phyloP scores from a whole-genome alignment of 2,329 filamentous ascomycete genomes.

The Rhynchosporium secalis region DNA sequence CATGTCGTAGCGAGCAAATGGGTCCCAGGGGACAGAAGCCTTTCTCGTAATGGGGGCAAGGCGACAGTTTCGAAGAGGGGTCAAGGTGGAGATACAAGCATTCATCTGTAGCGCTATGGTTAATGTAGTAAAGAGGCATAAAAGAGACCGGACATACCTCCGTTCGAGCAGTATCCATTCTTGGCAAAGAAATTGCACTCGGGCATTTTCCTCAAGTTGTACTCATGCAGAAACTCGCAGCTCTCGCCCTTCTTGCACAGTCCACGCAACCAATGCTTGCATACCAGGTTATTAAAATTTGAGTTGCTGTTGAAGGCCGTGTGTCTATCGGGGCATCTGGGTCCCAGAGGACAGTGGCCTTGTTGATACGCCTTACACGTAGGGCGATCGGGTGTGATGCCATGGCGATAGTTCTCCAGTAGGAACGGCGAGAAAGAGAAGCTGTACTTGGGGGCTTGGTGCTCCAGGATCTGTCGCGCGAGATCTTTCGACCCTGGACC shows the following conservation, averaged over 20 bases:
- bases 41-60: slow-evolving; percentile 88
- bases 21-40: slow-evolving; percentile 94
- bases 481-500: slow-evolving; percentile 36
- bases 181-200: slow-evolving; percentile 96
- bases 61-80: slow-evolving; percentile 73
- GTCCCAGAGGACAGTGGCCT: slow-evolving; percentile 83
- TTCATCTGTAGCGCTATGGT: slow-evolving; percentile 59
- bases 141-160: slow-evolving; percentile 43
- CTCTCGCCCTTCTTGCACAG: slow-evolving; percentile 96
- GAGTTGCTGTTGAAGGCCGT: slow-evolving; percentile 42
- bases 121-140: slow-evolving; percentile 21
- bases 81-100: slow-evolving; percentile 92
- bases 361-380: slow-evolving; percentile 83
- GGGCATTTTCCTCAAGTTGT: slow-evolving; percentile 96
- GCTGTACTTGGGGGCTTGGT: slow-evolving; percentile 57
- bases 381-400: slow-evolving; percentile 74
- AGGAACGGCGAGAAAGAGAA: slow-evolving; percentile 90
- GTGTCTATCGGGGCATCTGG: slow-evolving; percentile 84
- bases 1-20: slow-evolving; percentile 83
- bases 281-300: slow-evolving; percentile 80
- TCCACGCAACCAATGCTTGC: slow-evolving; percentile 97
- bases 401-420: slow-evolving; percentile 78
- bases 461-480: slow-evolving; percentile 53
- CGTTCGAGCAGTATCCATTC: slow-evolving; percentile 93
- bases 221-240: slow-evolving; percentile 98